These are phyloP conservation scores for Alloteropsis semialata DNA, from an alignment of 176 grass and related monocot genomes.

Conservation along the genomic window DNA sequence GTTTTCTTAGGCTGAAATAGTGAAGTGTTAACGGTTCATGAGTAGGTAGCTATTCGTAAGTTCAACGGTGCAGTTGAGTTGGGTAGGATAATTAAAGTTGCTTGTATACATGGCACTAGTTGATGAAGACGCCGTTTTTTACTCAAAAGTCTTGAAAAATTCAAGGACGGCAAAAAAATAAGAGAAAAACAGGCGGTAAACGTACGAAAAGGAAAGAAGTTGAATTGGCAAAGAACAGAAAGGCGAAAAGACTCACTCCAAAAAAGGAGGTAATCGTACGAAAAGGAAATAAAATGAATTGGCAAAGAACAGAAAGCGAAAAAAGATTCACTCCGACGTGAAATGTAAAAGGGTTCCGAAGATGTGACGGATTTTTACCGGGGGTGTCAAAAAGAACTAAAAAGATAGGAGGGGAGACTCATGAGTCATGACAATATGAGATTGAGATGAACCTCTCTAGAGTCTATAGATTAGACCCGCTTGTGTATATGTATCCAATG, in stretches of 20 bases:
- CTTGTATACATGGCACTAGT: not conserved
- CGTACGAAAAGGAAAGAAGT: not conserved
- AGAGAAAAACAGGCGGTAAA: not conserved
- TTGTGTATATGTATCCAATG: not conserved
- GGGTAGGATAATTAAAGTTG: not conserved
- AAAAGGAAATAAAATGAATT: not conserved
- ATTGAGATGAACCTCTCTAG: not conserved
- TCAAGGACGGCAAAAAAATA: not conserved
- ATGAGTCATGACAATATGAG: too few relatives aligned
- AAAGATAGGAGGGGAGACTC: not conserved
- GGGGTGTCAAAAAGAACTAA: not conserved
- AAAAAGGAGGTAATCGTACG: not conserved
- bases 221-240: not conserved
- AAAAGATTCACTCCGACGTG: slow-evolving; percentile 12
- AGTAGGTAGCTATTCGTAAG: not conserved
- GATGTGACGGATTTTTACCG: not conserved
- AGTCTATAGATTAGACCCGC: not conserved
- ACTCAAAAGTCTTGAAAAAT: not conserved
- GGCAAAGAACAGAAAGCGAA: slow-evolving; percentile 1
- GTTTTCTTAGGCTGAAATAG: not conserved
- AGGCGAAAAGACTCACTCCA: slow-evolving; percentile 7
- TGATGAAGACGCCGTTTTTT: not conserved
- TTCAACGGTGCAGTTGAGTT: slow-evolving; percentile 24
- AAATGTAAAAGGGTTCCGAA: not conserved
- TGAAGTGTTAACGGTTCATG: not conserved